Conservation (phyloP, 805 yeast species). For the Wickerhamiella cacticola region DNA sequence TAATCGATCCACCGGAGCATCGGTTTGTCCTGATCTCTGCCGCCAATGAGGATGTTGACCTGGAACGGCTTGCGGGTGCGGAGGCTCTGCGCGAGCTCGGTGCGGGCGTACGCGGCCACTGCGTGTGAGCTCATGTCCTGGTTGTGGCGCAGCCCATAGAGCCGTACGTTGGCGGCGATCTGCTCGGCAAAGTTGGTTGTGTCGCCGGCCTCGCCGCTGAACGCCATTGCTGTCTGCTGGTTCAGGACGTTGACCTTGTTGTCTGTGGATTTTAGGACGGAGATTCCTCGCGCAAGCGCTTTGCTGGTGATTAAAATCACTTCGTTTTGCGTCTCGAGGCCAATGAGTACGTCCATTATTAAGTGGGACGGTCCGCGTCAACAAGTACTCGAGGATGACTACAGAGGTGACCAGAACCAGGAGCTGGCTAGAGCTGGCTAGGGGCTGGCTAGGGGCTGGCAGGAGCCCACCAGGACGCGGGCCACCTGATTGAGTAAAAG, state of each 20-base stretch:
- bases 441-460: too few relatives aligned
- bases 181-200: constrained; percentile 91
- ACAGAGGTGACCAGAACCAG: too few relatives aligned
- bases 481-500: too few relatives aligned
- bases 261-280: constrained; percentile 64
- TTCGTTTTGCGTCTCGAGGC: constrained; percentile 67
- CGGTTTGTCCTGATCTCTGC: constrained; percentile 58
- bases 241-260: constrained; percentile 69
- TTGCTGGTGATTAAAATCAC: constrained; percentile 89
- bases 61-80: constrained; percentile 95
- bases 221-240: constrained; percentile 71
- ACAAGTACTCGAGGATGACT: too few relatives aligned
- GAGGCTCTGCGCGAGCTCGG: constrained; percentile 71
- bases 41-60: constrained; percentile 82
- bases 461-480: too few relatives aligned
- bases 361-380: constrained; percentile 4
- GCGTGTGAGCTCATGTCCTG: constrained; percentile 74
- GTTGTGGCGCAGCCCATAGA: constrained; percentile 75
- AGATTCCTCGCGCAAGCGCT: constrained; percentile 84
- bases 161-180: constrained; percentile 82
- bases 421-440: too few relatives aligned
- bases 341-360: constrained; percentile 78
- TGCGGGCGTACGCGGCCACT: constrained; percentile 78
- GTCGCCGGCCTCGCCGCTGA: constrained; percentile 93
- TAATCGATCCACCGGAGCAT: constrained; percentile 83